Evolutionary conservation across 768 basidiomycete genomes (phyloP).

Genomic region (Boletus rubescentipes): DNA sequence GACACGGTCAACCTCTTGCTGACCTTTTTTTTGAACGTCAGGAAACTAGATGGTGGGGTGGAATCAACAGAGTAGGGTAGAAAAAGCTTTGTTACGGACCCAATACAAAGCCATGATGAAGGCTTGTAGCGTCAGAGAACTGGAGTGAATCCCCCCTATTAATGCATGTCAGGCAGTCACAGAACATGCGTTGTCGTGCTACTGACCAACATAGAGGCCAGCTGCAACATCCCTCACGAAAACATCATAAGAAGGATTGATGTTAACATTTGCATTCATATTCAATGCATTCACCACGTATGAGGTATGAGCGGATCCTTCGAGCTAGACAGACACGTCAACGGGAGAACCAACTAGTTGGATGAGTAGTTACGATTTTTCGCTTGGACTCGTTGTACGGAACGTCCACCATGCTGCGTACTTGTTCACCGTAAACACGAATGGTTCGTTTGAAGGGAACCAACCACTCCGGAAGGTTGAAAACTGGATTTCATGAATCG

Average conservation of each 20-base stretch:
- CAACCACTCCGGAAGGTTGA: slow-evolving; percentile 1
- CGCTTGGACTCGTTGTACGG: slow-evolving; percentile 1
- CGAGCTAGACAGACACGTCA: not conserved
- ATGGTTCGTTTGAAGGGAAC: slow-evolving; percentile 4
- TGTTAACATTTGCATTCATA: not conserved
- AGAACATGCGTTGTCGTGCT: not conserved
- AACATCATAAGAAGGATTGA: not conserved
- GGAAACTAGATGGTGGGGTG: not conserved
- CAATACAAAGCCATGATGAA: not conserved
- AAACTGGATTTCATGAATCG: not conserved
- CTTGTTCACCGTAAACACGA: not conserved
- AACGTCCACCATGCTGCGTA: slow-evolving; percentile 3
- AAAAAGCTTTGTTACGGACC: not conserved
- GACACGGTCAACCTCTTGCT: slow-evolving; percentile 1
- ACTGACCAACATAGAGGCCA: slow-evolving; percentile 2
- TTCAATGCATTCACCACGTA: not conserved
- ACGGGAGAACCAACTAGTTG: not conserved
- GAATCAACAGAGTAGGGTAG: not conserved
- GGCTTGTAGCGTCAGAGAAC: slow-evolving; percentile 5
- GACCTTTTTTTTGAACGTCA: slow-evolving; percentile 1
- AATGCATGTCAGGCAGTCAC: not conserved
- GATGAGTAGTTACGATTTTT: not conserved
- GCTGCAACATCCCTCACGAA: slow-evolving; percentile 3
- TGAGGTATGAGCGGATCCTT: not conserved
- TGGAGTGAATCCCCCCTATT: slow-evolving; percentile 1